Evolutionary conservation across 2,329 filamentous ascomycete species (phyloP).

Genomic region (Lanzia echinophila): DNA sequence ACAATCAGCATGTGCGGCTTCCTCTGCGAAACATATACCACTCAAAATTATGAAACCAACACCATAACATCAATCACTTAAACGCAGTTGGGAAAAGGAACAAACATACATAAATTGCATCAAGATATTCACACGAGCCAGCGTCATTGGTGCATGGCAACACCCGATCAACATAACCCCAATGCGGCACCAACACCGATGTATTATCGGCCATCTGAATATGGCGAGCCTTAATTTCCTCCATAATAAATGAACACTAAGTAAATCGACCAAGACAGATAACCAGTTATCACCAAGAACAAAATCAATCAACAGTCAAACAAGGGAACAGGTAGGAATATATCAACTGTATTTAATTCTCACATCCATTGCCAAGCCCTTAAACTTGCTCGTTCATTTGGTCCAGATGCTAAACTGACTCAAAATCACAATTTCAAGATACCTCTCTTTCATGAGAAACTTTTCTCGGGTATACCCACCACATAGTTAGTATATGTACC

Average conservation of each 20-base stretch:
- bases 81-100: neutral
- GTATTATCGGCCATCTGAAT: conserved; percentile 10
- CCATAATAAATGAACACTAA: neutral
- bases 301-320: neutral
- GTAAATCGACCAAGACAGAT: neutral
- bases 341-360: too few relatives aligned
- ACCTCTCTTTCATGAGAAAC: too few relatives aligned
- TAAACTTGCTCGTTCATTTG: too few relatives aligned
- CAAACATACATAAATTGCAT: conserved; percentile 40
- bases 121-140: conserved; percentile 52
- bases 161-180: conserved; percentile 48
- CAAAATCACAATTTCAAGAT: too few relatives aligned
- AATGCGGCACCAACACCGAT: conserved; percentile 28
- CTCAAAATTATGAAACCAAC: too few relatives aligned
- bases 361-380: too few relatives aligned
- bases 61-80: neutral
- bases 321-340: too few relatives aligned
- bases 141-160: conserved; percentile 49
- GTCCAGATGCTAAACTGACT: too few relatives aligned
- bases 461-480: too few relatives aligned
- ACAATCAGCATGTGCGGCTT: too few relatives aligned
- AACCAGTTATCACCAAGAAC: neutral
- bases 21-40: neutral
- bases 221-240: conserved; percentile 3
- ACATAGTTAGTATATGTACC: neutral